Evolutionary conservation across 148 eudicot genomes (phyloP).

Genomic region (Rhododendron molle): DNA sequence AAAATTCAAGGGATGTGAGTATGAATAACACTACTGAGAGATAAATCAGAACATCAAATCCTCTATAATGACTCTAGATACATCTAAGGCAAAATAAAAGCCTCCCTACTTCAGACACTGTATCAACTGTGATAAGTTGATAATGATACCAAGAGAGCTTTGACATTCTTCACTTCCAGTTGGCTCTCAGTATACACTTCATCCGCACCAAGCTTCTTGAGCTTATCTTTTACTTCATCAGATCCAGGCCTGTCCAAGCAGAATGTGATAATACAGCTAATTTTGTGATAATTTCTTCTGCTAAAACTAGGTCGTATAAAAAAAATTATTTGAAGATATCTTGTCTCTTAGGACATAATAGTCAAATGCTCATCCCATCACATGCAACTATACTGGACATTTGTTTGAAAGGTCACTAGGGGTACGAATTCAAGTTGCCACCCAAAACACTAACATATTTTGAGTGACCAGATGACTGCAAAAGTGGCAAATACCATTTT

Average conservation of each 20-base stretch:
- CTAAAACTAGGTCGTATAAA: background rate
- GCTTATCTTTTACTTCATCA: slow-evolving; percentile 76
- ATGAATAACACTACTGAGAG: background rate
- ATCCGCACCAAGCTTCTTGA: slow-evolving; percentile 83
- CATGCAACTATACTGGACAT: background rate
- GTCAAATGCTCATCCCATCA: background rate
- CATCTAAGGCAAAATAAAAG: background rate
- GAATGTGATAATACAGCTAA: background rate
- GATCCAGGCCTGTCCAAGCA: slow-evolving; percentile 57
- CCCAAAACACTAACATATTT: background rate
- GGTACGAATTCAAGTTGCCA: background rate
- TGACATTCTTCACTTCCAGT: slow-evolving; percentile 72
- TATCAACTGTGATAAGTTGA: background rate
- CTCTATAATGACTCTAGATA: background rate
- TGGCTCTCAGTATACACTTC: slow-evolving; percentile 77
- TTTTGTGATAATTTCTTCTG: background rate
- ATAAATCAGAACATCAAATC: background rate
- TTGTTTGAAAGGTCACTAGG: background rate
- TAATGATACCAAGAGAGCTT: slow-evolving; percentile 60
- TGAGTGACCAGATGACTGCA: background rate
- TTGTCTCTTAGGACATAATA: background rate
- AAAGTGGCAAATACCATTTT: background rate
- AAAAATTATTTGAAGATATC: background rate
- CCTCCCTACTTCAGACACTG: background rate
- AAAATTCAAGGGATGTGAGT: slow-evolving; percentile 9